These are phyloP conservation scores for Cryomyces antarcticus DNA, from an alignment of 495 filamentous ascomycete species.

Conservation along the genomic window DNA sequence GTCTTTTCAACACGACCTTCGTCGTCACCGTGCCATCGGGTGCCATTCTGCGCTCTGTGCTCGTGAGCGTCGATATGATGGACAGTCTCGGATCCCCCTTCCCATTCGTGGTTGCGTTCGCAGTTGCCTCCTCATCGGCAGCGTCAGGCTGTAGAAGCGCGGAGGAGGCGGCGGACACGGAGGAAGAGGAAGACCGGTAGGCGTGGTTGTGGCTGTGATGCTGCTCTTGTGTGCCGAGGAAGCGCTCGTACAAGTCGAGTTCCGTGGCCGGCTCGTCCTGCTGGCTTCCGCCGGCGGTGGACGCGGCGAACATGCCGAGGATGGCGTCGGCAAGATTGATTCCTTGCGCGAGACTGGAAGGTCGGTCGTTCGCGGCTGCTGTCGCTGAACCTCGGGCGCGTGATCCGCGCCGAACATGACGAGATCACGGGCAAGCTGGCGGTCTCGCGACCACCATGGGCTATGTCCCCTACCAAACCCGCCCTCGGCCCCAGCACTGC, in stretches of 20 bases:
- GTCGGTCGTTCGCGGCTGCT: too few relatives aligned
- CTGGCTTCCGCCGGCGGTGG: not conserved
- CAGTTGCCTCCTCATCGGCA: not conserved
- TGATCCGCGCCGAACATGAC: not conserved
- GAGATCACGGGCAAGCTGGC: not conserved
- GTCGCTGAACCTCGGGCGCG: too few relatives aligned
- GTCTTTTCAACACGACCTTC: constrained; percentile 35
- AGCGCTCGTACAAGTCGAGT: not conserved
- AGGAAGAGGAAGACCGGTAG: too few relatives aligned
- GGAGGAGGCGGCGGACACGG: too few relatives aligned
- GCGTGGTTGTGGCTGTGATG: not conserved
- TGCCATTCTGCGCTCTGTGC: constrained; percentile 30
- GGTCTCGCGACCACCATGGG: not conserved
- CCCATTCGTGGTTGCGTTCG: not conserved
- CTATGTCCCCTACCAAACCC: not conserved
- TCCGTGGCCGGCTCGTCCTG: not conserved
- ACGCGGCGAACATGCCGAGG: not conserved
- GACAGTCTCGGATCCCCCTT: constrained; percentile 2
- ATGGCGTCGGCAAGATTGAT: not conserved
- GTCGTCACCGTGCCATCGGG: constrained; percentile 42
- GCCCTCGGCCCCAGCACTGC: not conserved
- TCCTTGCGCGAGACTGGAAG: constrained; percentile 27
- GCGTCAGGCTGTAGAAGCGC: not conserved
- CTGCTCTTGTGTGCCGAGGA: not conserved
- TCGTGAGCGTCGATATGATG: constrained; percentile 36